Evolutionary conservation across 2,329 filamentous ascomycete species (phyloP).

Genomic region (Emericellopsis atlantica): DNA sequence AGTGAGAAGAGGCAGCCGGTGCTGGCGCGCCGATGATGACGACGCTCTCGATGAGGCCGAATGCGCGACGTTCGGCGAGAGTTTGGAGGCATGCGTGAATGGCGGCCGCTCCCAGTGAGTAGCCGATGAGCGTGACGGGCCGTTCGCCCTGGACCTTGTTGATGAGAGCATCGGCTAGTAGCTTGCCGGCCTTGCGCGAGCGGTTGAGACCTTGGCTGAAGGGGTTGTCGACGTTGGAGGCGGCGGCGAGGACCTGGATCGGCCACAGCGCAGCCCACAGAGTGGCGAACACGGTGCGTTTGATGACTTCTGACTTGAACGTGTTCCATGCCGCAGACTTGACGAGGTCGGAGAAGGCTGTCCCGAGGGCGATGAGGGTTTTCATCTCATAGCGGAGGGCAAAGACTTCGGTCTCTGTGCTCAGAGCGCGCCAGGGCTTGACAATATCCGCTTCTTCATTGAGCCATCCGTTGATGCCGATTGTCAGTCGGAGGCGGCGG

Average conservation of each 20-base stretch:
- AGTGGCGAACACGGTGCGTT: constrained; percentile 56
- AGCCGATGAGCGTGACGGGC: constrained; percentile 69
- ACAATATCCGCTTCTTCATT: constrained; percentile 62
- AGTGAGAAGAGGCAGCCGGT: constrained; percentile 58
- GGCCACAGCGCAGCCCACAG: constrained; percentile 61
- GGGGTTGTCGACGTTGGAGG: constrained; percentile 65
- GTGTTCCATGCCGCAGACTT: constrained; percentile 63
- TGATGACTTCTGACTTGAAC: constrained; percentile 63
- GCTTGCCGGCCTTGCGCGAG: constrained; percentile 66
- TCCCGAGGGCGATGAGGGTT: constrained; percentile 63
- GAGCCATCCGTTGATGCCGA: constrained; percentile 83
- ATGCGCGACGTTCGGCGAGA: constrained; percentile 66
- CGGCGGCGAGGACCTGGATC: constrained; percentile 51
- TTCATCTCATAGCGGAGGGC: constrained; percentile 75
- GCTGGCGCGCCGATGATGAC: constrained; percentile 74
- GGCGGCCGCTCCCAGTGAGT: constrained; percentile 68
- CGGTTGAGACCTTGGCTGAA: constrained; percentile 66
- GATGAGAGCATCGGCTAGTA: constrained; percentile 72
- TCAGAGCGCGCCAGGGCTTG: constrained; percentile 67
- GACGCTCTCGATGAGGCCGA: constrained; percentile 73
- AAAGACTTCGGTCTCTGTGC: constrained; percentile 64
- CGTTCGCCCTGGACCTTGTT: constrained; percentile 74
- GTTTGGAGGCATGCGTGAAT: constrained; percentile 72
- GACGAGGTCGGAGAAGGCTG: constrained; percentile 59
- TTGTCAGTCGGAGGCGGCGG: constrained; percentile 60